Conservation (phyloP, 495 filamentous ascomycete species). For the Penicillium dipodomyicola region DNA sequence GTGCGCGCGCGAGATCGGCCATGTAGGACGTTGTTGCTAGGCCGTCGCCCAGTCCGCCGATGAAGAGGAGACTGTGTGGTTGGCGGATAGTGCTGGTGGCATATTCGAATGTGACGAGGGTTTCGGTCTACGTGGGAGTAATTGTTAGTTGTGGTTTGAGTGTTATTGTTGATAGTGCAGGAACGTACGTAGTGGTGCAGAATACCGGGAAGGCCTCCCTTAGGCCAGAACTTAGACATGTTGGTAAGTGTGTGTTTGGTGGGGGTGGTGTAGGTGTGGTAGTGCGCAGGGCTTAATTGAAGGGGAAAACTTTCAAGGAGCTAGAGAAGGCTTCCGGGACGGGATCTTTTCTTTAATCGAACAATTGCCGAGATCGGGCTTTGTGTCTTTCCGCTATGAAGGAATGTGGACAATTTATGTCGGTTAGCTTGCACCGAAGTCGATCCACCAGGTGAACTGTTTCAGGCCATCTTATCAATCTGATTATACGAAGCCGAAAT, state of each 20-base stretch:
- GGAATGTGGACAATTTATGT: conserved; percentile 3
- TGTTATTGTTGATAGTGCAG: neutral
- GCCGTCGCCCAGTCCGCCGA: conserved; percentile 79
- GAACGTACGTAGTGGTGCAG: conserved; percentile 54
- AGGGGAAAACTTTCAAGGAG: neutral
- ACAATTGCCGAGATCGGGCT: conserved; percentile 8
- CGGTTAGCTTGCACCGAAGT: neutral
- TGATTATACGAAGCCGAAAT: conserved; percentile 11
- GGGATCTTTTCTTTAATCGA: neutral
- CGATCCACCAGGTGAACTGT: neutral
- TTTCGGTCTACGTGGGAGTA: conserved; percentile 37
- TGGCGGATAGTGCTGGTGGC: conserved; percentile 29
- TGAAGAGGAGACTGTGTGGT: conserved; percentile 71
- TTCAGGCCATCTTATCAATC: conserved; percentile 14
- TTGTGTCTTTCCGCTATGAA: conserved; percentile 3
- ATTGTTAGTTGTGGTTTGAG: conserved; percentile 5
- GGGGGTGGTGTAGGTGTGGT: neutral
- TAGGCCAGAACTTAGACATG: conserved; percentile 53
- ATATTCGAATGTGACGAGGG: conserved; percentile 48
- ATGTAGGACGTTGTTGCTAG: conserved; percentile 66
- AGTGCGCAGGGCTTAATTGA: neutral
- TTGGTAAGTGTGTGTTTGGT: too few relatives aligned
- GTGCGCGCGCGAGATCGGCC: conserved; percentile 45
- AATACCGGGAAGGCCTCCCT: conserved; percentile 50
- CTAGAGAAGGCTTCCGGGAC: neutral